Percentiles rank a stretch among this genome's conserved stretches.
These are phyloP conservation scores for Nasturtium officinale DNA, from an alignment of 345 rosid species.

Conservation along the genomic window DNA sequence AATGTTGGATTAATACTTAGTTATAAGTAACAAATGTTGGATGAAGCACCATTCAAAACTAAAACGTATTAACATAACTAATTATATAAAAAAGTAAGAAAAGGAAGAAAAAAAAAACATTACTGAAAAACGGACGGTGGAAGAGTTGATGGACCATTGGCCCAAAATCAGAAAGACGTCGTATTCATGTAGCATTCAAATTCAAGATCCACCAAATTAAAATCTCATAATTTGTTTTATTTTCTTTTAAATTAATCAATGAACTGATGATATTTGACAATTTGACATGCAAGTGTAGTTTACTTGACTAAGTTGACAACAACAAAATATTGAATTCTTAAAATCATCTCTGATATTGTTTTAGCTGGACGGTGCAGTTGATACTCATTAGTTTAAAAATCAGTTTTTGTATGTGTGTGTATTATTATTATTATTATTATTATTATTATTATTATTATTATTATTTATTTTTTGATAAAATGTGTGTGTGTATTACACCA, in stretches of 20 bases:
- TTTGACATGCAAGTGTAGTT: background rate
- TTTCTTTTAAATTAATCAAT: background rate
- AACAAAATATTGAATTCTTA: background rate
- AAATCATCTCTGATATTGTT: background rate
- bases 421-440: no score
- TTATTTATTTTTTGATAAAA: no score
- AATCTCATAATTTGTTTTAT: background rate
- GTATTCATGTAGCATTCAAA: conserved; percentile 6
- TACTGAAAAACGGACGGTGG: conserved; percentile 27
- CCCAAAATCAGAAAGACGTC: conserved; percentile 15
- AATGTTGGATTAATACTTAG: no score
- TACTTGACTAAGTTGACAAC: conserved; percentile 3
- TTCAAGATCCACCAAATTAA: background rate
- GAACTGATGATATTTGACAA: background rate
- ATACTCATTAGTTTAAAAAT: background rate
- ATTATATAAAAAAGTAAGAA: background rate
- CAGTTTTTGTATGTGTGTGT: background rate
- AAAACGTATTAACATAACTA: background rate
- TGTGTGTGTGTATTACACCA: no score
- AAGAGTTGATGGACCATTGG: background rate
- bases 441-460: no score
- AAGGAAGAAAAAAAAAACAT: background rate
- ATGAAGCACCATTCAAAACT: no score
- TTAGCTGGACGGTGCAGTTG: conserved; percentile 28
- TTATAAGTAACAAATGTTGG: background rate